These are phyloP conservation scores for Diospyros kaki DNA, from an alignment of 148 eudicot genomes.

Conservation along the genomic window DNA sequence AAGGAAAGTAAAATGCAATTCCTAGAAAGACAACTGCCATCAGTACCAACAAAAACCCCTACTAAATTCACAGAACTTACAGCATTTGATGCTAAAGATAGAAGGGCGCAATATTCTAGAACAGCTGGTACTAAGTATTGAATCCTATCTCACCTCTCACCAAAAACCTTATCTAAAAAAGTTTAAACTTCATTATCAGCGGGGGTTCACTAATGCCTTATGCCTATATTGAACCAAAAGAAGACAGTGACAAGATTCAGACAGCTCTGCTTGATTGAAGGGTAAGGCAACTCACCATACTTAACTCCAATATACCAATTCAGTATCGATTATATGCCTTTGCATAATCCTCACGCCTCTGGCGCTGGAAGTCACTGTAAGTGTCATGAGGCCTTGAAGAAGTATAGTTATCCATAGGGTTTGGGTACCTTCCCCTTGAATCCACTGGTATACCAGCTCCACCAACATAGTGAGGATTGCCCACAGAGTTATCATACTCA, in stretches of 20 bases:
- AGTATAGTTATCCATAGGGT: constrained; percentile 44
- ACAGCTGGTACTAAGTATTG: background rate
- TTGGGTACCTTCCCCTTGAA: constrained; percentile 54
- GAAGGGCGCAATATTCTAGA: constrained; percentile 8
- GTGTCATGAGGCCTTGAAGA: constrained; percentile 52
- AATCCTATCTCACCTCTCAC: constrained; percentile 9
- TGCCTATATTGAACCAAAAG: background rate
- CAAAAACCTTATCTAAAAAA: background rate
- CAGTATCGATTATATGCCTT: constrained; percentile 63
- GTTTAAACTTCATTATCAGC: constrained; percentile 3
- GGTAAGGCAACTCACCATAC: constrained; percentile 45
- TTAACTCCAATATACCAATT: constrained; percentile 22
- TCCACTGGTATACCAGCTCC: constrained; percentile 40
- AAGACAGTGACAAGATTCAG: background rate
- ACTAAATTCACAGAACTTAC: background rate
- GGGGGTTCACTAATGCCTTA: too few relatives aligned
- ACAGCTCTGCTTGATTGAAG: constrained; percentile 9
- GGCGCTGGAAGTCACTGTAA: constrained; percentile 58
- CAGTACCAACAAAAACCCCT: too few relatives aligned
- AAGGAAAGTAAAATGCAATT: too few relatives aligned
- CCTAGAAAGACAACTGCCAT: too few relatives aligned
- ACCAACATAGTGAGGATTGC: constrained; percentile 41
- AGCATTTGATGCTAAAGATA: background rate
- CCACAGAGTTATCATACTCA: constrained; percentile 46
- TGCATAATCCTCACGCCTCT: constrained; percentile 67